Evolutionary conservation across 805 yeast species (phyloP), one percentile per base, ranked within the genome.

Genomic region (Barnettozyma californica): DNA sequence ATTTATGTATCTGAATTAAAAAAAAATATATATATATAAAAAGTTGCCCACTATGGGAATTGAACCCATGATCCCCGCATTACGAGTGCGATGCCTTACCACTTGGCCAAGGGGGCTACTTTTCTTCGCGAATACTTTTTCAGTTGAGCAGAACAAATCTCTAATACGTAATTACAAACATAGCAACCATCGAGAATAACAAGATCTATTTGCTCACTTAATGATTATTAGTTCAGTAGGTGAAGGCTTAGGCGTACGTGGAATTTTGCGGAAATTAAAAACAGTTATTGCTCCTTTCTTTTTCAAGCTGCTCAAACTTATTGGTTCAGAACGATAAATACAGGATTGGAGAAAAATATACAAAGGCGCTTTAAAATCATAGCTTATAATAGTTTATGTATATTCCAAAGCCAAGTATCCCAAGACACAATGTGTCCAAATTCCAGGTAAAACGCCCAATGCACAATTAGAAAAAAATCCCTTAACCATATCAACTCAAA

Each of bases 81-180:
- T 73, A 73, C 77, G 77, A 73, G 77, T 73, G 77, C 76, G 77
- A 70, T 70, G 77, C 76, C 76, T 71, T 71, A 71, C 77, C 77
- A 71, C 77, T 73, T 73, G 76, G 77, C 77, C 76, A 73, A 72
- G 71, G 68, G 65, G 75, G 75, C 75, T 52, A 35, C 42, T 43
- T 9, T 13, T 27, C 31, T 43, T 40, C 43, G 43, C 43, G 43
- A 40, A 40, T 18, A 31, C 16, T 8, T n/a, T 25, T 5, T 27
- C 7, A 25, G 13, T 16, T 16, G 6, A 14, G n/a, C 20, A 6
- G 14, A 20, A 4, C 7, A 34, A 34, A 34, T 34, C n/a, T n/a
- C n/a, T n/a, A n/a, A n/a, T n/a, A n/a, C n/a, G n/a, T n/a, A n/a
- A n/a, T n/a, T n/a, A n/a, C n/a, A n/a, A n/a, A n/a, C n/a, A n/a